phyloP scores from a whole-genome alignment of 257 asterid species.

The Eustoma russellianum region DNA sequence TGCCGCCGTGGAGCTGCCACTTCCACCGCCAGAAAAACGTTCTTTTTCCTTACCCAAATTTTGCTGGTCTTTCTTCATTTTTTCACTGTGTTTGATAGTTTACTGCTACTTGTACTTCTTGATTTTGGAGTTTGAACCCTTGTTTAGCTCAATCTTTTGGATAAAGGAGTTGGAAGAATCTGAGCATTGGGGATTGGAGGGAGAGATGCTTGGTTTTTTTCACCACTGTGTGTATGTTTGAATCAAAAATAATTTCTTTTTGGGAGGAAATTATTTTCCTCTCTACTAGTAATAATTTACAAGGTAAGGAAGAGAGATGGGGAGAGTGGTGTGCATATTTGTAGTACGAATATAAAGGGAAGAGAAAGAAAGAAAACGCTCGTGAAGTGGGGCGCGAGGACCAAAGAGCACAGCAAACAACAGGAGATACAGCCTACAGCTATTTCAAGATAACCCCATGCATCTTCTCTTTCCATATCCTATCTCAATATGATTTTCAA shows the following conservation, averaged over 20 bases:
- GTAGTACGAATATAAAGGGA: slow-evolving; percentile 9
- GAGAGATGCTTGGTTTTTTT: slow-evolving; percentile 12
- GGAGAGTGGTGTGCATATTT: background rate
- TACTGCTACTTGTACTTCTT: too few species aligned
- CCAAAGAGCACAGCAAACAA: slow-evolving; percentile 10
- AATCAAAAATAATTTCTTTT: too few species aligned
- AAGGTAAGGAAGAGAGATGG: background rate
- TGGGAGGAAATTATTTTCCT: too few species aligned
- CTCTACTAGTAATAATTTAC: background rate
- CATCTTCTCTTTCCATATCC: too few species aligned
- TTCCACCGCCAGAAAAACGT: slow-evolving; percentile 16
- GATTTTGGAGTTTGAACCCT: too few species aligned
- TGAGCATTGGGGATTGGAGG: slow-evolving; percentile 14
- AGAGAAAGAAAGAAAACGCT: slow-evolving; percentile 3
- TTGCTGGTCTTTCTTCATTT: slow-evolving; percentile 15
- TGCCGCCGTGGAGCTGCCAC: slow-evolving; percentile 13
- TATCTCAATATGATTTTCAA: too few species aligned
- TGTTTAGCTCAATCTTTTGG: slow-evolving; percentile 3
- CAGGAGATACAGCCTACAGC: background rate
- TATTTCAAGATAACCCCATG: background rate
- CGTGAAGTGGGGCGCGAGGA: slow-evolving; percentile 21
- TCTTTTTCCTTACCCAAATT: slow-evolving; percentile 5
- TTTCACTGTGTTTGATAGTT: too few species aligned
- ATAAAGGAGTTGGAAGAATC: slow-evolving; percentile 6
- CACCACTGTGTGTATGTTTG: slow-evolving; percentile 7